These are phyloP conservation scores for Candida broadrunensis DNA, from an alignment of 805 yeast genomes.

Conservation along the genomic window DNA sequence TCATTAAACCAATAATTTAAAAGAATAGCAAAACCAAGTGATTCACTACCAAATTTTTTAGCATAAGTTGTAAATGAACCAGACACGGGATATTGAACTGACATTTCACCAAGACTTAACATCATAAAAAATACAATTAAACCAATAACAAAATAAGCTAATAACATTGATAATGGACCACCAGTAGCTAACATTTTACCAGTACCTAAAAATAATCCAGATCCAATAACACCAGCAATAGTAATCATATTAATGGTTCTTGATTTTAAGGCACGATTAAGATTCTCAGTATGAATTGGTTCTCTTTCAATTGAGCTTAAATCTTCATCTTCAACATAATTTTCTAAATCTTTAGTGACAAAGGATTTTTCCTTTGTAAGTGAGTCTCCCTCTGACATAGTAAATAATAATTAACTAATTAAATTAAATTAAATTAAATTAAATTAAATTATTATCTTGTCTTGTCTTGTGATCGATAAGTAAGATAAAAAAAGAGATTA, in stretches of 20 bases:
- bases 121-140: constrained; percentile 50
- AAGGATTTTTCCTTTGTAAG: neutral
- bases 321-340: neutral
- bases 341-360: constrained; percentile 1
- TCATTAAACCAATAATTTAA: constrained; percentile 52
- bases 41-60: constrained; percentile 46
- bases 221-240: constrained; percentile 36
- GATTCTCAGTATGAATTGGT: constrained; percentile 13
- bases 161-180: constrained; percentile 31
- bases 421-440: no score
- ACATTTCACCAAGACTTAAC: constrained; percentile 56
- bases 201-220: constrained; percentile 32
- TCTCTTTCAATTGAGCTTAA: neutral
- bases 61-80: constrained; percentile 55
- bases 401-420: neutral
- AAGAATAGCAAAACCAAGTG: constrained; percentile 52
- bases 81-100: constrained; percentile 51
- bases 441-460: no score
- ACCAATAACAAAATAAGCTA: constrained; percentile 34
- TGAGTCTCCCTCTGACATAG: no score
- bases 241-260: constrained; percentile 34
- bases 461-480: no score
- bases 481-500: no score
- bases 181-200: constrained; percentile 28
- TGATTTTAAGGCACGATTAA: constrained; percentile 18